Evolutionary conservation across 257 asterid genomes (phyloP).

Genomic region (Solanum gandarillasii): DNA sequence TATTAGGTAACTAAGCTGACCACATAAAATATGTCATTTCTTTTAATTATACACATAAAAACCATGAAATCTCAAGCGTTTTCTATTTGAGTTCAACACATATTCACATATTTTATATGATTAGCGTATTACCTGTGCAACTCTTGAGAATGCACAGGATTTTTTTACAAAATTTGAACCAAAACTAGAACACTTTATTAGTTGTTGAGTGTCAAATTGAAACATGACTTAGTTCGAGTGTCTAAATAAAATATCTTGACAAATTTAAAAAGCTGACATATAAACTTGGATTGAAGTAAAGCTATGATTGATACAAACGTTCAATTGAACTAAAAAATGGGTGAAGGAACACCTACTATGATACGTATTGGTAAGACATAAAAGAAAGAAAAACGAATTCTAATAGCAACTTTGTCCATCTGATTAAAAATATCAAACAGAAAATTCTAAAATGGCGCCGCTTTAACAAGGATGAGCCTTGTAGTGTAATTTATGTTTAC

Average conservation of each 20-base stretch:
- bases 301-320: not conserved
- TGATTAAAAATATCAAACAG: not conserved
- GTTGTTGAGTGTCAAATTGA: not conserved
- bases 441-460: not conserved
- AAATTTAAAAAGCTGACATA: not conserved
- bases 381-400: not conserved
- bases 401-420: not conserved
- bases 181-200: not conserved
- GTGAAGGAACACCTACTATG: not conserved
- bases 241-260: not conserved
- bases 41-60: too few relatives aligned
- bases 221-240: not conserved
- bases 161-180: not conserved
- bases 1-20: too few relatives aligned
- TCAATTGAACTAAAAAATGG: not conserved
- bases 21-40: not conserved
- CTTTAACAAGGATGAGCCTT: not conserved
- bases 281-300: not conserved
- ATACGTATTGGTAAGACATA: not conserved
- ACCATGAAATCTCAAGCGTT: not conserved
- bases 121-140: not conserved
- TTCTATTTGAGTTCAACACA: too few relatives aligned
- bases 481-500: not conserved
- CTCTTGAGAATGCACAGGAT: not conserved
- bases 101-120: too few relatives aligned